These are phyloP conservation scores for Butyriboletus loyo DNA, from an alignment of 768 basidiomycete genomes.

Conservation along the genomic window DNA sequence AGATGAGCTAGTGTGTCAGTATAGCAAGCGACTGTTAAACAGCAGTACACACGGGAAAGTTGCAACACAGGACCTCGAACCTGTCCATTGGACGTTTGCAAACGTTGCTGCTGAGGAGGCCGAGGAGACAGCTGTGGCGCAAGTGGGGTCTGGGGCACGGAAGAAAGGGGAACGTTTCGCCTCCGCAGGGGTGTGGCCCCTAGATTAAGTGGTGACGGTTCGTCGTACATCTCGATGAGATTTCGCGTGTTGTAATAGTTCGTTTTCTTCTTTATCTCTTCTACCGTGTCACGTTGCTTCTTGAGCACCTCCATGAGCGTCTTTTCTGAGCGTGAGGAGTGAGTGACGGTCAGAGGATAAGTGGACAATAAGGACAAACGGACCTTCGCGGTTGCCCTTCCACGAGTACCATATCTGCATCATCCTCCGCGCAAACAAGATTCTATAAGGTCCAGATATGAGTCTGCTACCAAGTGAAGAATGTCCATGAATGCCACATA, in stretches of 20 bases:
- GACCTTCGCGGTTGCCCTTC: conserved; percentile 80
- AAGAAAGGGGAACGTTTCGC: conserved; percentile 33
- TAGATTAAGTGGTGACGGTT: conserved; percentile 36
- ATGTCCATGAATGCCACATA: conserved; percentile 38
- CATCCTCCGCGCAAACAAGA: conserved; percentile 74
- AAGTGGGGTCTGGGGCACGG: conserved; percentile 31
- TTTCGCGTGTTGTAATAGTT: conserved; percentile 93
- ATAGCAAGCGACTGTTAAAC: neutral
- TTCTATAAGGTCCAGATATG: conserved; percentile 36
- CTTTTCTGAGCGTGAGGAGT: conserved; percentile 54
- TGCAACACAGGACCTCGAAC: conserved; percentile 31
- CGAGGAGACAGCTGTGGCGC: conserved; percentile 26
- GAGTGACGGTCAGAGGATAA: neutral
- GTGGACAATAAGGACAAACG: neutral
- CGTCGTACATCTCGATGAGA: conserved; percentile 88
- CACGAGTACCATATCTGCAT: conserved; percentile 82
- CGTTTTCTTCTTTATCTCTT: conserved; percentile 97
- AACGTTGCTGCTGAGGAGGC: conserved; percentile 9
- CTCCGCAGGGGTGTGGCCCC: conserved; percentile 41
- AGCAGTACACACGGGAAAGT: conserved; percentile 37
- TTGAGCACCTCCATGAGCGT: conserved; percentile 70
- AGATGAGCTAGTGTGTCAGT: conserved; percentile 10
- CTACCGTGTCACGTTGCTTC: conserved; percentile 80
- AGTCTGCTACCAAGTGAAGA: neutral
- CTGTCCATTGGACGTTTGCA: conserved; percentile 24